A percentile compares a stretch with the other conserved stretches of the same genome.
Conservation (phyloP, 345 rosid species). For the Heritiera fomes region DNA sequence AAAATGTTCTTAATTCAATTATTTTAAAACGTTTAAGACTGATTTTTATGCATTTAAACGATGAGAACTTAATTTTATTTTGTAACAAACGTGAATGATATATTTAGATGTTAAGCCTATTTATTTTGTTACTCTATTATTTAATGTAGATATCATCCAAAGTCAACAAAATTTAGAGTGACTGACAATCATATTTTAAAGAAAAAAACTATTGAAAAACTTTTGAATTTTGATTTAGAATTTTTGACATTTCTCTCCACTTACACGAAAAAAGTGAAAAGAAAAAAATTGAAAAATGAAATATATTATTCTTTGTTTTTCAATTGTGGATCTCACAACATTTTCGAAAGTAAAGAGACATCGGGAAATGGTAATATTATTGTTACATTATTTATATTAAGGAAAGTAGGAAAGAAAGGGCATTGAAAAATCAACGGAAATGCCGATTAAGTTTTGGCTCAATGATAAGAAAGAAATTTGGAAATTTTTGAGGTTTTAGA, state of each 20-base stretch:
- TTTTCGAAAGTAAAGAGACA: not conserved
- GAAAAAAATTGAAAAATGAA: no score
- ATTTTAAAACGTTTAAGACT: no score
- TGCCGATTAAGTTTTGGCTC: no score
- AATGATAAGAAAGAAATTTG: no score
- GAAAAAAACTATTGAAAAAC: no score
- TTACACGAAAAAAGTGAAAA: not conserved
- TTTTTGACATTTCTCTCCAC: not conserved
- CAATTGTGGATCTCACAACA: not conserved
- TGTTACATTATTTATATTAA: not conserved
- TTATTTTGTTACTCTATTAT: not conserved
- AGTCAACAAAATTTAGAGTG: no score
- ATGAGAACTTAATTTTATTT: no score
- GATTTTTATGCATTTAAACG: no score
- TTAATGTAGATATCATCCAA: not conserved
- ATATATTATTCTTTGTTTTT: not conserved
- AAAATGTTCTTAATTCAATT: no score
- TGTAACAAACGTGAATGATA: no score
- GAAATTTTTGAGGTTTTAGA: no score
- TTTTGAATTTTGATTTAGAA: not conserved
- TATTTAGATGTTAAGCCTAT: not conserved
- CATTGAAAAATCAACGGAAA: not conserved
- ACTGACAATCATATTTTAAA: no score
- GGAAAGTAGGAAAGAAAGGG: not conserved
- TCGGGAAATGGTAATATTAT: not conserved